Evolutionary conservation across 495 filamentous ascomycete genomes (phyloP).

Genomic region (Copromyces sp.): DNA sequence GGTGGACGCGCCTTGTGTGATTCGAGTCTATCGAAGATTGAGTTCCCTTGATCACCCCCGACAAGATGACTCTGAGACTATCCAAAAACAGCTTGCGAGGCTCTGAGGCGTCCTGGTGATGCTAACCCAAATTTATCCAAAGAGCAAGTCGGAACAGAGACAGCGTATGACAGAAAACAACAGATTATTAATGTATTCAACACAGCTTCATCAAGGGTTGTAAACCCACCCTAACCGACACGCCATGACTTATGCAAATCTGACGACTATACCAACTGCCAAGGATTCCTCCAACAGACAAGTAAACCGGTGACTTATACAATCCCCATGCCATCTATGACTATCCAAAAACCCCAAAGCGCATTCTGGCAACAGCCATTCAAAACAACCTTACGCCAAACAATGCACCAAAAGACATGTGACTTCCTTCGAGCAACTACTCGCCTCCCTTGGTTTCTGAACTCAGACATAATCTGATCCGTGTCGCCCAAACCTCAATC

Average conservation of each 20-base stretch:
- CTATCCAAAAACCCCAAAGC: not conserved
- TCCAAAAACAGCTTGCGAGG: not conserved
- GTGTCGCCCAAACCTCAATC: not conserved
- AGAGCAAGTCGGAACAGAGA: not conserved
- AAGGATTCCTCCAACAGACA: not conserved
- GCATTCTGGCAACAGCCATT: not conserved
- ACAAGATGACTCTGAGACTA: not conserved
- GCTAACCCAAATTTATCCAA: not conserved
- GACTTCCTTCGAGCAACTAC: not conserved
- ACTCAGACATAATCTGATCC: not conserved
- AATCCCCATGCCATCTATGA: not conserved
- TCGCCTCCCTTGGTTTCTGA: not conserved
- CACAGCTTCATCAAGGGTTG: not conserved
- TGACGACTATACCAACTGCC: not conserved
- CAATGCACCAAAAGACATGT: not conserved
- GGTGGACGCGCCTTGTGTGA: not conserved
- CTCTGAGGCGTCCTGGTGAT: not conserved
- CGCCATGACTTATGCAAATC: not conserved
- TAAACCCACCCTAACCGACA: not conserved
- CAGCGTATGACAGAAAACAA: not conserved
- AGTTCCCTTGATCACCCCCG: not conserved
- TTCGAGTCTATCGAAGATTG: not conserved
- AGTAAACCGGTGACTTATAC: not conserved
- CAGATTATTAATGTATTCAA: not conserved
- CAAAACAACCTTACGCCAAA: not conserved